A percentile compares a stretch with the other conserved stretches of the same genome.
Evolutionary conservation across 202 grass and related monocot species (phyloP).

Genomic region (Saccharum hybrid): DNA sequence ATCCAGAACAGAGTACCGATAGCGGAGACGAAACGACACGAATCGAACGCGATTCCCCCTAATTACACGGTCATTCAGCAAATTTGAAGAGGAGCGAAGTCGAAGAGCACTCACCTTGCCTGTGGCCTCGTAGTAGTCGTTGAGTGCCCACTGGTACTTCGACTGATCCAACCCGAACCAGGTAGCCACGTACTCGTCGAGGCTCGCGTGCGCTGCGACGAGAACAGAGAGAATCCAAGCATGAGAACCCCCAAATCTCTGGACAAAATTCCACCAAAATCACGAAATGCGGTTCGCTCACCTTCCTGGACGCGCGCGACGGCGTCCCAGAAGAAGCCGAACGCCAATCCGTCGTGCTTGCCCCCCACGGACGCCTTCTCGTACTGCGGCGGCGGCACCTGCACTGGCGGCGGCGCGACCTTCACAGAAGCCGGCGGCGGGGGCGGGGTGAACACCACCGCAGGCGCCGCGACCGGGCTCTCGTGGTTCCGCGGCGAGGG

Average conservation of each 20-base stretch:
- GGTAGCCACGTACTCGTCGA: conserved; percentile 85
- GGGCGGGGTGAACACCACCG: conserved; percentile 46
- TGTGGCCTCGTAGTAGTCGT: conserved; percentile 88
- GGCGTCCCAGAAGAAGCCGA: conserved; percentile 88
- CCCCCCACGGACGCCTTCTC: conserved; percentile 50
- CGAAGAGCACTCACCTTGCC: conserved; percentile 64
- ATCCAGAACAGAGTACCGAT: conserved; percentile 40
- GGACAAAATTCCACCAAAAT: background rate
- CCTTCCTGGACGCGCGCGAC: conserved; percentile 87
- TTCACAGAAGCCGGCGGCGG: conserved; percentile 34
- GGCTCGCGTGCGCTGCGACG: conserved; percentile 75
- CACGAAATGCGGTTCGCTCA: conserved; percentile 41
- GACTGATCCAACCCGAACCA: conserved; percentile 97
- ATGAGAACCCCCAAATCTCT: conserved; percentile 40
- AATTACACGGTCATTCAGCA: background rate
- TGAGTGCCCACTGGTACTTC: conserved; percentile 96
- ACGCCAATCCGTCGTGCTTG: conserved; percentile 58
- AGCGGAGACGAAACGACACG: conserved; percentile 1
- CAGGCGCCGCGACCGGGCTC: conserved; percentile 39
- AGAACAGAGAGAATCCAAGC: conserved; percentile 28
- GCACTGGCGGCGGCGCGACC: conserved; percentile 62
- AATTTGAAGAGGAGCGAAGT: conserved; percentile 1
- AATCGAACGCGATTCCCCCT: background rate
- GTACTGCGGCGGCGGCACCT: conserved; percentile 78
- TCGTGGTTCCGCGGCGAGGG: conserved; percentile 32